Percentiles rank a stretch among this genome's conserved stretches.
Evolutionary conservation across 2,329 filamentous ascomycete genomes (phyloP).

Genomic region (Trichoderma sp.): DNA sequence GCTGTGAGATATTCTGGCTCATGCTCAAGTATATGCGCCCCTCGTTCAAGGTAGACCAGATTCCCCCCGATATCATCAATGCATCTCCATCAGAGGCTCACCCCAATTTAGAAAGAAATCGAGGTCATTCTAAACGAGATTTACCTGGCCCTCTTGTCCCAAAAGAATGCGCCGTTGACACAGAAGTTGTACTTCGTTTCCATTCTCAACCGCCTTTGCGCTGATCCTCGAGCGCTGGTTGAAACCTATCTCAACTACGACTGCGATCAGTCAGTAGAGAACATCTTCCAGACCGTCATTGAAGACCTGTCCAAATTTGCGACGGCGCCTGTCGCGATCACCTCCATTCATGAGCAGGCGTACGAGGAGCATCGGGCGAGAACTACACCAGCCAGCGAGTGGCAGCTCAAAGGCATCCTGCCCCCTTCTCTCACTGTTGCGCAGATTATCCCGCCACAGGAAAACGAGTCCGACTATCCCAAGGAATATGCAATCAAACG

Average conservation of each 20-base stretch:
- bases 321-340: conserved; percentile 72
- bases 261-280: conserved; percentile 91
- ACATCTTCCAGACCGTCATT: conserved; percentile 93
- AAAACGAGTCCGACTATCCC: conserved; percentile 68
- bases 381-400: conserved; percentile 62
- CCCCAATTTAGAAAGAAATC: conserved; percentile 71
- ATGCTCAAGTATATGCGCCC: conserved; percentile 93
- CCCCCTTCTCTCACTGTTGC: conserved; percentile 82
- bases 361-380: conserved; percentile 77
- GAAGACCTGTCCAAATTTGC: conserved; percentile 90
- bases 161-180: conserved; percentile 77
- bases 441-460: conserved; percentile 60
- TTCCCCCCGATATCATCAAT: neutral
- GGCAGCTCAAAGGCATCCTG: conserved; percentile 81
- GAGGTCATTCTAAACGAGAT: conserved; percentile 98
- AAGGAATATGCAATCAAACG: conserved; percentile 91
- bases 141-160: conserved; percentile 86
- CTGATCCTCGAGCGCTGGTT: conserved; percentile 82
- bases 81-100: conserved; percentile 26
- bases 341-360: conserved; percentile 73
- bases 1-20: conserved; percentile 96
- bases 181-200: conserved; percentile 92
- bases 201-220: conserved; percentile 77
- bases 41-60: conserved; percentile 73
- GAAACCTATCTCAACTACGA: conserved; percentile 98